Percentiles rank a stretch among this genome's conserved stretches.
Conservation (phyloP, 495 filamentous ascomycete genomes). For the Amniculicola lignicola region DNA sequence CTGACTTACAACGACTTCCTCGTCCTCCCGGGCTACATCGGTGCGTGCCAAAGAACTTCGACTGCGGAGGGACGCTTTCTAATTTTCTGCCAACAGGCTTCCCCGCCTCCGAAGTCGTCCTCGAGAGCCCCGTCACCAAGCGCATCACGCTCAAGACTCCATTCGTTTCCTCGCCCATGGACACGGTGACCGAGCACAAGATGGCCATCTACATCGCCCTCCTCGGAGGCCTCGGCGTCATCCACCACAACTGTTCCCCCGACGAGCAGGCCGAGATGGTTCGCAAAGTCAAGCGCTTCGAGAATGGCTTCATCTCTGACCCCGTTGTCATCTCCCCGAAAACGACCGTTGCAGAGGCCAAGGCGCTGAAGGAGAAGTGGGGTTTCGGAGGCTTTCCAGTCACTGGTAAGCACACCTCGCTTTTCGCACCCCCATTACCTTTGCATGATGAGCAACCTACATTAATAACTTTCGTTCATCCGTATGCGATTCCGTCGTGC, state of each 20-base stretch:
- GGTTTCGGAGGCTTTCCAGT: constrained; percentile 98
- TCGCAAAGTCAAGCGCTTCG: constrained; percentile 96
- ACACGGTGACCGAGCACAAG: constrained; percentile 97
- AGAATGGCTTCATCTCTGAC: constrained; percentile 98
- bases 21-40: constrained; percentile 63
- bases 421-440: constrained; percentile 14
- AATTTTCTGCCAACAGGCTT: constrained; percentile 55
- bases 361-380: constrained; percentile 92
- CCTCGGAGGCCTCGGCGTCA: constrained; percentile 91
- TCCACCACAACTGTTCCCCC: constrained; percentile 97
- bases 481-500: constrained; percentile 80
- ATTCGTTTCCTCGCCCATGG: constrained; percentile 96
- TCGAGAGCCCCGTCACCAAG: constrained; percentile 91
- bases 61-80: constrained; percentile 1
- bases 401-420: constrained; percentile 69
- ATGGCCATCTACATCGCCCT: constrained; percentile 99
- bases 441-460: constrained; percentile 64
- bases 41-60: constrained; percentile 41
- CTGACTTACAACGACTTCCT: constrained; percentile 82
- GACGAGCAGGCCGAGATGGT: constrained; percentile 99
- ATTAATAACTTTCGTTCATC: constrained; percentile 99
- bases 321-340: constrained; percentile 85
- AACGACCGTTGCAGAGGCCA: constrained; percentile 88
- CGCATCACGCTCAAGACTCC: constrained; percentile 90
- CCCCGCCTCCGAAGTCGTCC: constrained; percentile 79